Percentiles rank a stretch among this genome's conserved stretches.
Conservation (phyloP, 2,329 filamentous ascomycete species). For the Neoarthrinium moseri region DNA sequence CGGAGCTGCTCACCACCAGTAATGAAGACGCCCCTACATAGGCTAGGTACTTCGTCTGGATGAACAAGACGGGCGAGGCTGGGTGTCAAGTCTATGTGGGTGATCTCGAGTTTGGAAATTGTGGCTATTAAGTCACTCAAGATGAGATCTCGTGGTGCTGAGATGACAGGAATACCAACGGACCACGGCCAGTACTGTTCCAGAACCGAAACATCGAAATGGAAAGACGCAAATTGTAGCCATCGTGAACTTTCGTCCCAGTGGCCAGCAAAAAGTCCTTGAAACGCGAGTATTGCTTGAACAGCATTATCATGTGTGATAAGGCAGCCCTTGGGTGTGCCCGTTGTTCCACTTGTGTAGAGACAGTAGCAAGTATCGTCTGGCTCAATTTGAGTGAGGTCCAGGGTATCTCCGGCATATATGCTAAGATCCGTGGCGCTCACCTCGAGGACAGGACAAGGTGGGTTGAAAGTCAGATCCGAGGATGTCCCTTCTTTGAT, state of each 20-base stretch:
- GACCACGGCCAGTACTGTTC: slow-evolving; percentile 98
- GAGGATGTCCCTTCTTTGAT: slow-evolving; percentile 36
- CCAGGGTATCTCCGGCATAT: slow-evolving; percentile 20
- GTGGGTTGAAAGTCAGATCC: slow-evolving; percentile 30
- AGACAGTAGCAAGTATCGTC: slow-evolving; percentile 75
- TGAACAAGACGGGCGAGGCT: slow-evolving; percentile 77
- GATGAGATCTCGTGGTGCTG: slow-evolving; percentile 79
- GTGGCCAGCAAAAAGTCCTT: slow-evolving; percentile 70
- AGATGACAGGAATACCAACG: slow-evolving; percentile 80
- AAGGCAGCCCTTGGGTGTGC: slow-evolving; percentile 82
- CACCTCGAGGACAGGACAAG: slow-evolving; percentile 31
- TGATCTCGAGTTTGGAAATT: slow-evolving; percentile 72
- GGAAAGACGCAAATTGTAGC: slow-evolving; percentile 91
- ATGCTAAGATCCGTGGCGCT: slow-evolving; percentile 28
- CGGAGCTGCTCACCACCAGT: slow-evolving; percentile 87
- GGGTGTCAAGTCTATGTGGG: slow-evolving; percentile 89
- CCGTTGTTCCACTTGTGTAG: slow-evolving; percentile 86
- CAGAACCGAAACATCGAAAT: slow-evolving; percentile 90
- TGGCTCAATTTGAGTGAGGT: slow-evolving; percentile 37
- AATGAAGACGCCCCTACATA: slow-evolving; percentile 85
- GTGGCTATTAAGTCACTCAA: slow-evolving; percentile 77
- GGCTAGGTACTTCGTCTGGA: slow-evolving; percentile 75
- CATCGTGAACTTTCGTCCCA: slow-evolving; percentile 76
- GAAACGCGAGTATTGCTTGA: slow-evolving; percentile 86
- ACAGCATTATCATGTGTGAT: slow-evolving; percentile 87